Base-by-base conservation (phyloP, 768 basidiomycete genomes). In the Russula ochroleuca region DNA sequence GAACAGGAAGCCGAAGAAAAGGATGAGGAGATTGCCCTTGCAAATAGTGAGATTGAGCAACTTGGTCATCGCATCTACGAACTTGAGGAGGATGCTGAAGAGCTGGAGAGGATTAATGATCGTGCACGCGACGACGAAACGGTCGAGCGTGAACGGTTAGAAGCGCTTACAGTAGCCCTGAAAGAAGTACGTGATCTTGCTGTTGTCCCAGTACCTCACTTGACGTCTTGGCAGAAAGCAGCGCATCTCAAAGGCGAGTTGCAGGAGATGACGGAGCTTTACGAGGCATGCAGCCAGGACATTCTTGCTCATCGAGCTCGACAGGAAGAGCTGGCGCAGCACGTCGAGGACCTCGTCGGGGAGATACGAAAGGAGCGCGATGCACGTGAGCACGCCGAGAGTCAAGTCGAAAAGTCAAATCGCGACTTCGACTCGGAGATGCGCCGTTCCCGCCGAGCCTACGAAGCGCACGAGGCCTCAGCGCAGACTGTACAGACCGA, bases 81-180 rank as follows among this genome's bases (percentile, higher is more conserved):
- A 49, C 81, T 96, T 1, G 96, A 98, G 71, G 92, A 96, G 64
- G 89, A 94, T 70, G 83, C 86, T 58, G 92, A 95, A 65, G 79
- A 83, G 35, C 72, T 89, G 55, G 85, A 81, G 70, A 90, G 92
- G 68, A 88, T 92, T 52, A 77, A 78, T 55, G 85, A 88, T 41
- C 78, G 82, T 10, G 66, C 84, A 43, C 81, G 85, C 57, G 88
- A 93, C 62, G 90, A 93, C n/a, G 85, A 87, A 51, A 78, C 74
- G 10, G 81, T 81, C n/a, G 91, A 90, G 70, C 78, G 82, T 28
- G 88, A 90, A 62, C 77, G 85, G 48, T 75, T 86, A 1, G 86
- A 90, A 68, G 85, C 79, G 3, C 75, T 95, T 7, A 78, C 85
- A 35, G 77, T 78, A 10, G 88, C 88, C 2, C 80, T 96, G 51